Percentiles rank a stretch among this genome's conserved stretches.
phyloP scores from a whole-genome alignment of 1,284 basidiomycete species.

The Heterobasidion irregulare region DNA sequence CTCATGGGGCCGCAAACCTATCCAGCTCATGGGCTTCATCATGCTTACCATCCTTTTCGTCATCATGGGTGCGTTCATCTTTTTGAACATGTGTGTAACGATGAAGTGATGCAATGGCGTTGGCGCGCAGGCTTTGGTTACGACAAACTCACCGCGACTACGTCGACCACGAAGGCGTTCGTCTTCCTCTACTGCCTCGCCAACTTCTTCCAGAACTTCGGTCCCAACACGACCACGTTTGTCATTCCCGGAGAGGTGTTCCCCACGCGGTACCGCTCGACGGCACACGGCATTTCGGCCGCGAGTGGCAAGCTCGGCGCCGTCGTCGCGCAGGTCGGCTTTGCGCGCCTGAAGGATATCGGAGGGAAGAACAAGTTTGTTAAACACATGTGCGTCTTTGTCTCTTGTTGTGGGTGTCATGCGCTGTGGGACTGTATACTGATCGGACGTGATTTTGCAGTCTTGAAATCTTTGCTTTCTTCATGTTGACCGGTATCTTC shows the following conservation, averaged over 20 bases:
- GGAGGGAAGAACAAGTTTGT: slow-evolving; percentile 54
- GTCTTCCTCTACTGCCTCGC: slow-evolving; percentile 74
- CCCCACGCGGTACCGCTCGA: slow-evolving; percentile 82
- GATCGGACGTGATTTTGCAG: slow-evolving; percentile 20
- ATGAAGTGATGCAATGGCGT: not conserved
- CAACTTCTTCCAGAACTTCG: slow-evolving; percentile 73
- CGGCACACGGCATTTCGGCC: slow-evolving; percentile 80
- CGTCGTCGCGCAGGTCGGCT: slow-evolving; percentile 76
- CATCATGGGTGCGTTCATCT: slow-evolving; percentile 37
- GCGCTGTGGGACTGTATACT: not conserved
- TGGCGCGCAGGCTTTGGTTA: slow-evolving; percentile 57
- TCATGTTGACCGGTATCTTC: slow-evolving; percentile 76
- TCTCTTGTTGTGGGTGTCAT: not conserved
- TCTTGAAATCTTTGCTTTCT: slow-evolving; percentile 65
- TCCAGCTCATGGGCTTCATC: slow-evolving; percentile 74
- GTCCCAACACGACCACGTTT: slow-evolving; percentile 80
- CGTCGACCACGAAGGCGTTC: slow-evolving; percentile 51
- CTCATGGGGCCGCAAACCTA: slow-evolving; percentile 64
- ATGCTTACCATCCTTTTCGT: slow-evolving; percentile 60
- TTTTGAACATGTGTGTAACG: not conserved
- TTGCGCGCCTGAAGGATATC: slow-evolving; percentile 63
- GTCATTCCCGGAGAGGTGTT: slow-evolving; percentile 80
- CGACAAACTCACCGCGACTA: slow-evolving; percentile 51
- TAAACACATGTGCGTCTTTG: slow-evolving; percentile 46
- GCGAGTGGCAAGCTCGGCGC: slow-evolving; percentile 81